Evolutionary conservation across 306 rosid genomes (phyloP), one percentile per base, ranked within the genome.

Genomic region (Trifolium pratense): DNA sequence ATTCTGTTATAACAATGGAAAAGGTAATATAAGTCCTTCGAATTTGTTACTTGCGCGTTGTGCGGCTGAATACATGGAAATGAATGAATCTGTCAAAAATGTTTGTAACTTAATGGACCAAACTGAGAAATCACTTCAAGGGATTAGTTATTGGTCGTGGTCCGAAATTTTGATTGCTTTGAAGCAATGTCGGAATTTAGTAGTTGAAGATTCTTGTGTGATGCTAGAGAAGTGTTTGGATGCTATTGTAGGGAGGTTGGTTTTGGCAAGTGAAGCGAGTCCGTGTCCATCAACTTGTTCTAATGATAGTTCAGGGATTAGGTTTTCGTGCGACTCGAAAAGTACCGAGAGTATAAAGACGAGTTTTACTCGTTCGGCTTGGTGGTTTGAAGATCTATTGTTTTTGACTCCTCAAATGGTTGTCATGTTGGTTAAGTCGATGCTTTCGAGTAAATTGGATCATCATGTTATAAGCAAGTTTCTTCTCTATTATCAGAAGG

Each of bases 351-450:
- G 99, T 57, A 59, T 85, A 20, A 91, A 90, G 81, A 83, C 94
- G 13, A 80, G 36, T 70, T 84, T 49, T 67, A 80, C 89, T 57
- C 84, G 89, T 14, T 70, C 90, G 51, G 74, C 87, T 0, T 88
- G 97, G 98, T 93, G 98, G 99, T 94, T 89, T 75, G 96, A 89
- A 36, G 97, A 94, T 84, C 91, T 94, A 26, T 26, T 88, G 13
- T 66, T 87, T 70, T 70, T 94, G 72, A 80, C 69, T 79, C 97
- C 96, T 36, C 70, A 60, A 40, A 23, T 82, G 82, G 80, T 87
- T 79, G 83, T 80, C 78, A 83, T 73, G 89, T 60, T 86, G 78
- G 90, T 79, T 8, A 82, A 87, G 34, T 74, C 89, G 5, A 88
- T 91, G 97, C 72, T 91, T 58, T 57, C 74, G 7, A 79, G 73